Percentiles rank a stretch among this genome's conserved stretches.
These are phyloP conservation scores for Pavlovales sp. DNA, from an alignment of 208 protist species.

Conservation along the genomic window DNA sequence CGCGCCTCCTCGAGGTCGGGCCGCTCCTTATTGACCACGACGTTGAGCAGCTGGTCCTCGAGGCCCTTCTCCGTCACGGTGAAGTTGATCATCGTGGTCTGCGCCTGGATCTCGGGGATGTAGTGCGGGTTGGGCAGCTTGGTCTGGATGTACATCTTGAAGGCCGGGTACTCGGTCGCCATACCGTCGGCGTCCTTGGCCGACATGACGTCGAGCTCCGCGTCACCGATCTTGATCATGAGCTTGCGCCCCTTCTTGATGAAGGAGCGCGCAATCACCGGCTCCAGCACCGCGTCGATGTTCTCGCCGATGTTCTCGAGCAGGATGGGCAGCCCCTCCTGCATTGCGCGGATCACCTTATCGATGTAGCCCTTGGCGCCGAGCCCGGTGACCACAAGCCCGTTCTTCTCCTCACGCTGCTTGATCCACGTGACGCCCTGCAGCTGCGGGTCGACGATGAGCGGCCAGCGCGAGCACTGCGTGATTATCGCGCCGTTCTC, in stretches of 20 bases:
- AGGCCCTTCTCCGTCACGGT: constrained; percentile 94
- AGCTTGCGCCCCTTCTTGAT: constrained; percentile 80
- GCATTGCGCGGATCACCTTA: constrained; percentile 73
- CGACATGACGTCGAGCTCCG: constrained; percentile 64
- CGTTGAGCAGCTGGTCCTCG: constrained; percentile 94
- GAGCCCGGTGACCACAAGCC: constrained; percentile 89
- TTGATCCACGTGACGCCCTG: constrained; percentile 96
- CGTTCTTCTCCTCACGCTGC: constrained; percentile 67
- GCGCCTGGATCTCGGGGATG: constrained; percentile 95
- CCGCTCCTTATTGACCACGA: constrained; percentile 93
- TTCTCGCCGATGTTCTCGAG: constrained; percentile 91
- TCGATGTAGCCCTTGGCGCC: constrained; percentile 82
- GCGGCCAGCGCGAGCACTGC: constrained; percentile 92
- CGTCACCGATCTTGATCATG: constrained; percentile 77
- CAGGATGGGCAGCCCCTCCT: constrained; percentile 82
- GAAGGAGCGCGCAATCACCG: constrained; percentile 83
- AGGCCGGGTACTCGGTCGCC: constrained; percentile 87
- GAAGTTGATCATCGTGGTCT: constrained; percentile 98
- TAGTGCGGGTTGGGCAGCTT: constrained; percentile 98
- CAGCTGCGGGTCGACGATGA: constrained; percentile 97
- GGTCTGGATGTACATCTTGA: constrained; percentile 93
- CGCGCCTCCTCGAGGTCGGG: constrained; percentile 92
- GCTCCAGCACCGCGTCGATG: constrained; percentile 93
- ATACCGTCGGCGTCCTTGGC: constrained; percentile 93
- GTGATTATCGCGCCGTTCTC: constrained; percentile 93